These are phyloP conservation scores for Kodamaea kaohsiungensis DNA, from an alignment of 805 yeast genomes.

Conservation along the genomic window DNA sequence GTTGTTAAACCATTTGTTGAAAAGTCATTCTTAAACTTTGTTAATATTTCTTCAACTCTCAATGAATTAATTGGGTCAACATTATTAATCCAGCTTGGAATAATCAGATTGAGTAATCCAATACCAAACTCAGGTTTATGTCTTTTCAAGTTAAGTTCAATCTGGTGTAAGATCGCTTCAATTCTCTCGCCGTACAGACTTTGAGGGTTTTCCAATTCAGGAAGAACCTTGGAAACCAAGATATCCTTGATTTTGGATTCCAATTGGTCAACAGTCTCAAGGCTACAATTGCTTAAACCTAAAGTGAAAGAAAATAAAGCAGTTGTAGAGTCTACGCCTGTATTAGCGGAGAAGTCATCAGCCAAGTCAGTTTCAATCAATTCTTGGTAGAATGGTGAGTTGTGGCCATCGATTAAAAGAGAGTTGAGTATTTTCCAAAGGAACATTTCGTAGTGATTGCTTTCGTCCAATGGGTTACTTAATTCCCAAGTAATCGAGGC, in stretches of 20 bases:
- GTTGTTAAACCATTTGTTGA: slow-evolving; percentile 47
- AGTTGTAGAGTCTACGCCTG: slow-evolving; percentile 85
- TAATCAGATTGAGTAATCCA: slow-evolving; percentile 65
- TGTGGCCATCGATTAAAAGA: slow-evolving; percentile 84
- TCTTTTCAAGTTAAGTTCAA: slow-evolving; percentile 80
- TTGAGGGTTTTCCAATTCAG: slow-evolving; percentile 27
- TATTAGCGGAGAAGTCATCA: slow-evolving; percentile 80
- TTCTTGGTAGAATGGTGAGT: slow-evolving; percentile 85
- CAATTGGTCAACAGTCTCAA: slow-evolving; percentile 47
- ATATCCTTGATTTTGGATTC: slow-evolving; percentile 49
- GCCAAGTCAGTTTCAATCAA: slow-evolving; percentile 84
- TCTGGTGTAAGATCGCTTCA: slow-evolving; percentile 86
- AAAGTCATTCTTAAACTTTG: slow-evolving; percentile 63
- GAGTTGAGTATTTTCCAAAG: slow-evolving; percentile 69
- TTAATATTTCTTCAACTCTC: slow-evolving; percentile 62
- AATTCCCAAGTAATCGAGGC: slow-evolving; percentile 87
- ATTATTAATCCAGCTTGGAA: slow-evolving; percentile 85
- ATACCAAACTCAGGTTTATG: slow-evolving; percentile 91
- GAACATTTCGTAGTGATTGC: slow-evolving; percentile 60
- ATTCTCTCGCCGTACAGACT: slow-evolving; percentile 45
- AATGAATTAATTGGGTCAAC: slow-evolving; percentile 73
- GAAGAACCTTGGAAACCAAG: slow-evolving; percentile 41
- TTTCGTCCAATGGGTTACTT: slow-evolving; percentile 64
- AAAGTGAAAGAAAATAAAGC: slow-evolving; percentile 75
- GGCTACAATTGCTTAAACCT: slow-evolving; percentile 76